Evolutionary conservation across 768 basidiomycete species (phyloP).

Genomic region (Ramaria sp.): DNA sequence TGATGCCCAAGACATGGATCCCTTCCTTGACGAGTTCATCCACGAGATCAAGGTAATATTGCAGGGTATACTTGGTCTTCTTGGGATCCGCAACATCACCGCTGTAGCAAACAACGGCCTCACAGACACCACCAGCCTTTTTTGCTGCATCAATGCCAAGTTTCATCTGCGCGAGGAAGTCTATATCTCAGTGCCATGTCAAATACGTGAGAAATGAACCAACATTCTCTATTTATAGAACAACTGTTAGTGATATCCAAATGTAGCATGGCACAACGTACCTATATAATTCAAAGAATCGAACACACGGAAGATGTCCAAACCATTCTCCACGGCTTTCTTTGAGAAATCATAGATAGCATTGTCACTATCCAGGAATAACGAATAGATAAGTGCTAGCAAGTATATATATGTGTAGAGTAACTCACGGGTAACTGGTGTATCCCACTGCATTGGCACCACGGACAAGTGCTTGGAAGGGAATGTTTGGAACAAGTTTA

Average conservation of each 20-base stretch:
- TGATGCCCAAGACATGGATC: slow-evolving; percentile 93
- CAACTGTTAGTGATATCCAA: neutral
- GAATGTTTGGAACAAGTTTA: slow-evolving; percentile 96
- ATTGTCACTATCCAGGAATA: slow-evolving; percentile 57
- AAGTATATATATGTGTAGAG: neutral
- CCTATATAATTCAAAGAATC: slow-evolving; percentile 99
- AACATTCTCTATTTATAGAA: slow-evolving; percentile 51
- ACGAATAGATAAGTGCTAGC: neutral
- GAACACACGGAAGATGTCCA: slow-evolving; percentile 97
- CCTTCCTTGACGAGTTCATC: slow-evolving; percentile 89
- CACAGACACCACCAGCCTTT: slow-evolving; percentile 97
- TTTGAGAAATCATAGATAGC: slow-evolving; percentile 99
- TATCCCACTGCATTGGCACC: slow-evolving; percentile 99
- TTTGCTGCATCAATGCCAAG: slow-evolving; percentile 99
- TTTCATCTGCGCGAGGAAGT: slow-evolving; percentile 54
- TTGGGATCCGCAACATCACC: slow-evolving; percentile 93
- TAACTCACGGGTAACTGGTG: slow-evolving; percentile 87
- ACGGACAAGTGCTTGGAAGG: slow-evolving; percentile 94
- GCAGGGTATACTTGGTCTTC: slow-evolving; percentile 92
- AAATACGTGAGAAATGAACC: slow-evolving; percentile 16
- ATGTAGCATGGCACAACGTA: slow-evolving; percentile 24
- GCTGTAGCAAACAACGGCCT: slow-evolving; percentile 97
- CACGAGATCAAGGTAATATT: slow-evolving; percentile 96
- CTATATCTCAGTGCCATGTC: slow-evolving; percentile 6
- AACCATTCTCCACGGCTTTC: slow-evolving; percentile 97